These are phyloP conservation scores for Zasmidium angulare DNA, from an alignment of 2,329 filamentous ascomycete genomes.

Conservation along the genomic window DNA sequence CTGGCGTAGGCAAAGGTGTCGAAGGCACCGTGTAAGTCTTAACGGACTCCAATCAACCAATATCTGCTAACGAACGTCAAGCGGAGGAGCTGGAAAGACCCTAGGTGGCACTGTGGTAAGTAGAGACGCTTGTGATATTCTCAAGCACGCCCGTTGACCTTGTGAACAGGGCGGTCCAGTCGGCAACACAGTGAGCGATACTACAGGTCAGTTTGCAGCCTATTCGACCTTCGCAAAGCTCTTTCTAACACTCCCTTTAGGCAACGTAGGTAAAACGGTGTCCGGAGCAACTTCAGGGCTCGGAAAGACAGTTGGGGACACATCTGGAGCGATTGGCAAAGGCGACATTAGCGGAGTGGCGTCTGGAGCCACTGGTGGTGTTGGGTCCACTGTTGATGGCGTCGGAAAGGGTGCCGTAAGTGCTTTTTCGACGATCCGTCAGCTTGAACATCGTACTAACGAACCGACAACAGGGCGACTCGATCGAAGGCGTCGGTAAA, in stretches of 20 bases:
- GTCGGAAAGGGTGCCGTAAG: slow-evolving; percentile 26
- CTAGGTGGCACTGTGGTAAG: slow-evolving; percentile 11
- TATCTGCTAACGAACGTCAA: too few relatives aligned
- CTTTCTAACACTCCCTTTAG: too few relatives aligned
- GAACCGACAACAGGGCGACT: background rate
- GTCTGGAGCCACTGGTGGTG: slow-evolving; percentile 37
- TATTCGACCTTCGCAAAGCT: too few relatives aligned
- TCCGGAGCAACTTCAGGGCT: slow-evolving; percentile 42
- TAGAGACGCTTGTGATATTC: background rate
- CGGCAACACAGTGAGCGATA: slow-evolving; percentile 34
- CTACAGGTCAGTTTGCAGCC: too few relatives aligned
- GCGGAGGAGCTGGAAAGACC: slow-evolving; percentile 11
- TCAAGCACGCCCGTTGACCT: slow-evolving; percentile 1
- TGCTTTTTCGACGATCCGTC: background rate
- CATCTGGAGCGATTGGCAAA: slow-evolving; percentile 43
- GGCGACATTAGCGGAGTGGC: slow-evolving; percentile 43
- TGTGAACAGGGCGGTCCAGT: slow-evolving; percentile 32
- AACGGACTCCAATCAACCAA: too few relatives aligned
- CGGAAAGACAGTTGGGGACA: slow-evolving; percentile 45
- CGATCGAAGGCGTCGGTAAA: slow-evolving; percentile 27
- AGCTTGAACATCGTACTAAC: background rate
- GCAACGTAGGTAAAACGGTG: slow-evolving; percentile 45
- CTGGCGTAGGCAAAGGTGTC: slow-evolving; percentile 27
- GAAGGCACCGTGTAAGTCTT: slow-evolving; percentile 22
- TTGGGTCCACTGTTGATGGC: slow-evolving; percentile 39